Percentiles rank a stretch among this genome's conserved stretches.
phyloP scores from a whole-genome alignment of 306 rosid genomes.

The Prunus mongolica region DNA sequence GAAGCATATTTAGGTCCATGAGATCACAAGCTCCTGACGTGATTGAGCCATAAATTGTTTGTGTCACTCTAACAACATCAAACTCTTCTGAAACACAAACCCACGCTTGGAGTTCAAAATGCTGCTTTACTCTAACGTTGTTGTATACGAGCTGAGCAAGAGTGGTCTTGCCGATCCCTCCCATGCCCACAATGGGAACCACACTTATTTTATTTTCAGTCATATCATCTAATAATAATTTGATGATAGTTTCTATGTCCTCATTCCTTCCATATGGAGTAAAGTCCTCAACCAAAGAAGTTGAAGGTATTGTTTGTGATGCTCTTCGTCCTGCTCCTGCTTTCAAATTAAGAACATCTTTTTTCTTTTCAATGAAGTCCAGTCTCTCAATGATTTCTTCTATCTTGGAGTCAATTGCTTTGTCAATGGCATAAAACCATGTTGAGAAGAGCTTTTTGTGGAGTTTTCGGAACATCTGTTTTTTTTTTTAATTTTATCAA shows the following conservation, averaged over 20 bases:
- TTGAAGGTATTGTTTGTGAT: neutral
- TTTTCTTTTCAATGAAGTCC: neutral
- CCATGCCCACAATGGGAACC: neutral
- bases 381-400: neutral
- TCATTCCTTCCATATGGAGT: neutral
- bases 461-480: neutral
- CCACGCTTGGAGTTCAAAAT: neutral
- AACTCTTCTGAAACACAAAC: neutral
- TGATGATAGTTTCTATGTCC: neutral
- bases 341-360: neutral
- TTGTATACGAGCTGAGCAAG: neutral
- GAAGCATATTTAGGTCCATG: neutral
- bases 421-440: neutral
- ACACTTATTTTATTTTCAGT: neutral
- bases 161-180: slow-evolving; percentile 1
- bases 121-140: neutral
- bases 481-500: too few relatives aligned
- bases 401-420: neutral
- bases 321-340: neutral
- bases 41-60: neutral
- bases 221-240: neutral
- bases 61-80: neutral
- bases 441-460: neutral
- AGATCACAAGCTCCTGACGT: neutral
- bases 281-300: neutral